These are phyloP conservation scores for Tanacetum coccineum DNA, from an alignment of 129 eudicot species.

Conservation along the genomic window DNA sequence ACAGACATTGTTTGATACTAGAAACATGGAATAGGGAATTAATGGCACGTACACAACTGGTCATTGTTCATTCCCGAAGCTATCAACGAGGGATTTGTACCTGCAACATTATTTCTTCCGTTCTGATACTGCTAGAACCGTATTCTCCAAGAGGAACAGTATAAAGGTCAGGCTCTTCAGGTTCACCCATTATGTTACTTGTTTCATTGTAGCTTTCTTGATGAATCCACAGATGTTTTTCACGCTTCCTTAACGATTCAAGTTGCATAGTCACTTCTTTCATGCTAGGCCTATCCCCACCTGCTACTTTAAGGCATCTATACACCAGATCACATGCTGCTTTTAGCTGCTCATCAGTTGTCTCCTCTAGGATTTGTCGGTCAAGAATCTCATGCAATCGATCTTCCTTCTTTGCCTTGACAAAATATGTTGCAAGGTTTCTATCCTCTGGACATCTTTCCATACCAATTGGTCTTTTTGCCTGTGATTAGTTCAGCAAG, in stretches of 20 bases:
- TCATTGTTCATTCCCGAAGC: too few species aligned
- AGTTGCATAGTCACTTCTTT: not conserved
- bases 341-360: conserved; percentile 1
- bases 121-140: too few species aligned
- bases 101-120: too few species aligned
- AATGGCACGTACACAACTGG: too few species aligned
- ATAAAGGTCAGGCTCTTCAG: not conserved
- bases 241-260: not conserved
- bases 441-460: not conserved
- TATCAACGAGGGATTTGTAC: too few species aligned
- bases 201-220: not conserved
- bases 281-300: not conserved
- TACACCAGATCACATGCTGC: not conserved
- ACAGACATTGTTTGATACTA: too few species aligned
- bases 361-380: not conserved
- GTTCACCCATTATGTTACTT: not conserved
- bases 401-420: not conserved
- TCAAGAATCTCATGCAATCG: not conserved
- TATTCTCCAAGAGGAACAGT: too few species aligned
- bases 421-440: not conserved
- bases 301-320: not conserved
- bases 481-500: not conserved
- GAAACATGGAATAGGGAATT: too few species aligned
- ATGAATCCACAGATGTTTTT: not conserved
- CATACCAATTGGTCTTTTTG: not conserved